Base-by-base conservation (phyloP, 352 stramenopile species). In the Pythium phragmiticola region DNA sequence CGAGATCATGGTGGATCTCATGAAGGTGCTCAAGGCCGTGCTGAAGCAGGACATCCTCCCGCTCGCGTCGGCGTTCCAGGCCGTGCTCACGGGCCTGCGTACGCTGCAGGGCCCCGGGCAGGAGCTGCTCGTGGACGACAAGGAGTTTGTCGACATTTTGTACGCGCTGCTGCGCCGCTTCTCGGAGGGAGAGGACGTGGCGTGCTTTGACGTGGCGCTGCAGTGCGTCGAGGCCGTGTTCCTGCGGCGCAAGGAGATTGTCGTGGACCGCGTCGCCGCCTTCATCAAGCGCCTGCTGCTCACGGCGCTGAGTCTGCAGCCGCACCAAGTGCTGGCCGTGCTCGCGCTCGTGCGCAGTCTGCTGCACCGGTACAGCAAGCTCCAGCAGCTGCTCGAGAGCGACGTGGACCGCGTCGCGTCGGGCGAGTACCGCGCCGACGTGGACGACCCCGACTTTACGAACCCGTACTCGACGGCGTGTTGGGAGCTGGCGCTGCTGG, bases 1-100 rank as follows among this genome's bases (percentile, higher is more conserved):
- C n/a, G 95, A 99, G 74, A 98, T 98, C 39, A 96, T 99, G 76
- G 90, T 97, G 28, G 94, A 99, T 70, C 69, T 99, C 48, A 79
- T 99, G 59, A 97, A 94, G 62, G 90, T 98, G 42, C 82, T 99
- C 28, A 98, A 98, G 72, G 76, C 90, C 26, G 77, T 98, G 60
- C 77, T 98, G 28, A 82, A 84, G 36, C 75, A 95, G 53, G 84
- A 78, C 58, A 77, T 89, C 39, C 53, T 94, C 41, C 86, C 87
- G 14, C 73, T 95, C 7, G 54, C 68, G 4, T 78, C 80, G 16
- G 81, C 84, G 43, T 73, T 94, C 60, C 84, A 94, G 57, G 94
- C 82, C 50, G 90, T 98, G 26, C 73, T 98, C 28, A 98, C 93
- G 43, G 95, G 94, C 21, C 84, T 99, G 47, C 86, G 92, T 52